phyloP scores from a whole-genome alignment of 768 basidiomycete genomes.

The Tubosaeta sp. region DNA sequence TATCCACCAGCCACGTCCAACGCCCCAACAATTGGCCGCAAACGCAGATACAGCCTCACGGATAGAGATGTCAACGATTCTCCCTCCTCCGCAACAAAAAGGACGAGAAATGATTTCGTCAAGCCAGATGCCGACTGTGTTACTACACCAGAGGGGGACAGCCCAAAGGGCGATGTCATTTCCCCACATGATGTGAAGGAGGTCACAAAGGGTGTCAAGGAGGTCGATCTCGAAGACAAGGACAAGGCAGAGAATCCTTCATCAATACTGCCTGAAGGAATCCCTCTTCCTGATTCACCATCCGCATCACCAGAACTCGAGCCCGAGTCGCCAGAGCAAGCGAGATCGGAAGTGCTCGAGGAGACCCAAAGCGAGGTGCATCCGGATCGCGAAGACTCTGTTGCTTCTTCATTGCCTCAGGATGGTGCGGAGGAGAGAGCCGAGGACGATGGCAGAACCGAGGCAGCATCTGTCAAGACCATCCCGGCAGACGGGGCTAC shows the following conservation, averaged over 20 bases:
- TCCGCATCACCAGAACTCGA: constrained; percentile 21
- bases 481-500: constrained; percentile 3
- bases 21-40: constrained; percentile 63
- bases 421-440: constrained; percentile 2
- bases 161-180: neutral
- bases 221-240: constrained; percentile 56
- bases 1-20: constrained; percentile 59
- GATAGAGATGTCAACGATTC: constrained; percentile 36
- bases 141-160: constrained; percentile 19
- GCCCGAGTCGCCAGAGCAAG: constrained; percentile 3
- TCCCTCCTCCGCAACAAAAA: constrained; percentile 27
- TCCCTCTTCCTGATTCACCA: constrained; percentile 39
- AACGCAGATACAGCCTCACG: constrained; percentile 57
- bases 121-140: constrained; percentile 26
- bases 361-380: constrained; percentile 11
- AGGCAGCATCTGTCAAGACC: neutral
- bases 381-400: constrained; percentile 16
- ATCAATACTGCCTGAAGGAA: constrained; percentile 26
- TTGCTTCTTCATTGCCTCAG: constrained; percentile 20
- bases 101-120: constrained; percentile 27
- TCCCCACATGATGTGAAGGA: constrained; percentile 55
- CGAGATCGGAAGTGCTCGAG: constrained; percentile 3
- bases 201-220: constrained; percentile 65
- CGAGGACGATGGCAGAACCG: constrained; percentile 1
- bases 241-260: constrained; percentile 9